Base-by-base conservation (phyloP, 805 yeast genomes). In the Starmerella ratchasimensis region DNA sequence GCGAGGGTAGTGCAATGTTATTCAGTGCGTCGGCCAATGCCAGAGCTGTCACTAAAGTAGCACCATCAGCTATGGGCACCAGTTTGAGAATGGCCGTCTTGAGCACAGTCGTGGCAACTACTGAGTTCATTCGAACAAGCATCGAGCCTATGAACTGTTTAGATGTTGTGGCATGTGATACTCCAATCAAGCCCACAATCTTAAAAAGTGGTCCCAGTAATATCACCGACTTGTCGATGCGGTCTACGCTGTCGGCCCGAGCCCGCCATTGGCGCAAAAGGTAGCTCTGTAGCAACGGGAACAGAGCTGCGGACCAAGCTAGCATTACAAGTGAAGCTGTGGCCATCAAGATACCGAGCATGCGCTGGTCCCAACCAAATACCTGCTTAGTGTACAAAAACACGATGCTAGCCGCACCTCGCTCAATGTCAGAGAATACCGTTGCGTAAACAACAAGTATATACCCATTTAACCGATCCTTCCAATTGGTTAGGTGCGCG, bases 1-100 rank as follows among this genome's bases (percentile, higher is more conserved):
- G n/a, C 8, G 20, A 9, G 9, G 35, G 35, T 7, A 32, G 17
- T 8, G 20, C 6, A 8, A 21, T 15, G 16, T 28, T 15, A 10
- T 28, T 13, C 17, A 22, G 6, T 9, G 9, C 17, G 18, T 32
- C 33, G 19, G 20, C 18, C 35, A 8, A 10, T 10, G 35, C 14
- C n/a, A 32, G 5, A 14, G 35, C 35, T 15, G 35, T 32, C 8
- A 32, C 18, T 7, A 19, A 7, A 6, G 35, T 6, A 10, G 30
- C 29, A 7, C 23, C 30, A 10, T 21, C 33, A 8, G 14, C 27
- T n/a, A 8, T 14, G 7, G 35, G 35, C 6, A 32, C 29, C 18
- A 32, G 18, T 16, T 32, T 32, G 19, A 32, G 17, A 9, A 32
- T 17, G 13, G 35, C 27, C 15, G 35, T 28, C 35, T 19, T 18